Conservation (phyloP, 345 rosid genomes). For the Salix viminalis region DNA sequence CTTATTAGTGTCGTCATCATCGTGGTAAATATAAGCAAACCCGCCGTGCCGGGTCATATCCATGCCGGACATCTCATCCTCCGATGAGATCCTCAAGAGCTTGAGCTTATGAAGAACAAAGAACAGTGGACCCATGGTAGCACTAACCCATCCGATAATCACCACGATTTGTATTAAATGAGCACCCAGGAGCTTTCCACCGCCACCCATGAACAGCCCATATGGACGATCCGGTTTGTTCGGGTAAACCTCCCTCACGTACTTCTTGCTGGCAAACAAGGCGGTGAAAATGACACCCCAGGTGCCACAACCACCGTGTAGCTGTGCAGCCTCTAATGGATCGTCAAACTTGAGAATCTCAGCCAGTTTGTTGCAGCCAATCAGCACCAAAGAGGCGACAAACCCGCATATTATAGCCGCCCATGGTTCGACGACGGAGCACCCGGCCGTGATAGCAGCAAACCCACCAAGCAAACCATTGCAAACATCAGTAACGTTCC, state of each 20-base stretch:
- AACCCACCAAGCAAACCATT: conserved; percentile 90
- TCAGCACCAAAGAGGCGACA: conserved; percentile 61
- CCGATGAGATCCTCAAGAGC: conserved; percentile 62
- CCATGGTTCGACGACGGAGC: conserved; percentile 92
- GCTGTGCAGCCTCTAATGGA: conserved; percentile 76
- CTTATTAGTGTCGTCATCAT: conserved; percentile 41
- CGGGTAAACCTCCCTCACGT: conserved; percentile 52
- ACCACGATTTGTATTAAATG: conserved; percentile 69
- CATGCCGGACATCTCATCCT: conserved; percentile 85
- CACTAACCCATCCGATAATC: conserved; percentile 75
- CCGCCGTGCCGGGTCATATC: conserved; percentile 88
- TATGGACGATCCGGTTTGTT: conserved; percentile 31
- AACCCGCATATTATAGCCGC: conserved; percentile 89
- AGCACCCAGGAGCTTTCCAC: conserved; percentile 73
- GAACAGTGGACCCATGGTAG: conserved; percentile 77
- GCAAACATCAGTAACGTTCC: conserved; percentile 90
- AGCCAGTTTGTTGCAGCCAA: conserved; percentile 69
- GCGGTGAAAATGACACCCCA: conserved; percentile 88
- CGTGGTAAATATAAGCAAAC: conserved; percentile 72
- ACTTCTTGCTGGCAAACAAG: conserved; percentile 58
- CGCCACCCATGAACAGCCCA: conserved; percentile 88
- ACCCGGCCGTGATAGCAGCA: conserved; percentile 80
- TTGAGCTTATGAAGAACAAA: conserved; percentile 46
- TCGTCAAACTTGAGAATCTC: conserved; percentile 59
- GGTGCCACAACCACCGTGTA: conserved; percentile 90